Evolutionary conservation across 2,329 filamentous ascomycete genomes (phyloP).

Genomic region (Aspergillus amoenus): DNA sequence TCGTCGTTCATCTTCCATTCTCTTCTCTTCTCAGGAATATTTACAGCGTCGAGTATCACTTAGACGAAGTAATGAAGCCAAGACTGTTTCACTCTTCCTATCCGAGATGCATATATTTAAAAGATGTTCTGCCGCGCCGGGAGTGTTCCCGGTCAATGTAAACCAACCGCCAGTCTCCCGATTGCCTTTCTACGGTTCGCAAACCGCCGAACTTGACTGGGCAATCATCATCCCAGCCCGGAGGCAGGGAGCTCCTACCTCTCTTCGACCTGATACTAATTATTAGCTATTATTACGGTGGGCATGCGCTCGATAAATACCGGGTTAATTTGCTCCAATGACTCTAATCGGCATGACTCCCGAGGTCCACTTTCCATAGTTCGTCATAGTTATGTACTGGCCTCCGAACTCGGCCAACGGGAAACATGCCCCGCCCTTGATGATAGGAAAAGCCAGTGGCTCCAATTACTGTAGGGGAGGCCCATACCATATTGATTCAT

Average conservation of each 20-base stretch:
- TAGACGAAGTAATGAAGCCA: slow-evolving; percentile 6
- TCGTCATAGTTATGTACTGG: not conserved
- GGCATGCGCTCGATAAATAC: no score
- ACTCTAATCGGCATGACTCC: not conserved
- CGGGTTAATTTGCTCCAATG: no score
- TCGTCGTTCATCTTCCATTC: not conserved
- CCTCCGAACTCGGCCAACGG: not conserved
- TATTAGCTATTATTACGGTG: no score
- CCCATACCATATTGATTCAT: no score
- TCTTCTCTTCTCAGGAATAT: not conserved
- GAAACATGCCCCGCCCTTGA: not conserved
- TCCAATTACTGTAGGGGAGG: no score
- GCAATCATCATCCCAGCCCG: no score
- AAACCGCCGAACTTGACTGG: no score
- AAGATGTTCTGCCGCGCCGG: not conserved
- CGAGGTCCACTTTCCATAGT: not conserved
- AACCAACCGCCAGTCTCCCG: not conserved
- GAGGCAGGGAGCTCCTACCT: no score
- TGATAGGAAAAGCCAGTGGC: not conserved
- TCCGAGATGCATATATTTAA: not conserved
- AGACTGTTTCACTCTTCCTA: not conserved
- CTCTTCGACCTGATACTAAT: no score
- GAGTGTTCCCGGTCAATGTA: not conserved
- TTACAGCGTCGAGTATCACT: not conserved
- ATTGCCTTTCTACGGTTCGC: no score